These are phyloP conservation scores for Candida caryicola DNA, from an alignment of 805 yeast species.

Conservation along the genomic window DNA sequence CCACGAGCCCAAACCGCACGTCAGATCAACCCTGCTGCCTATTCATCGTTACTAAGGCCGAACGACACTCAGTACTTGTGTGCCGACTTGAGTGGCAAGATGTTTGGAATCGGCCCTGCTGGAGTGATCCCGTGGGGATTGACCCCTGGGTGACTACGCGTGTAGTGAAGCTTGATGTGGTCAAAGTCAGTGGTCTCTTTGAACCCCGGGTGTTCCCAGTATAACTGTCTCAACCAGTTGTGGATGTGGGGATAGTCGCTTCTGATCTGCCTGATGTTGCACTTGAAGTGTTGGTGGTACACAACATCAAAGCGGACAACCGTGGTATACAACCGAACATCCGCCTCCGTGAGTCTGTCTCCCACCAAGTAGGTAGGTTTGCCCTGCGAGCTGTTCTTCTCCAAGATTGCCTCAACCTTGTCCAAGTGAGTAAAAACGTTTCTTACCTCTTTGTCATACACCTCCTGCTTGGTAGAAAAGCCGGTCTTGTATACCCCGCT, in stretches of 20 bases:
- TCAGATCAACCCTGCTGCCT: too few relatives aligned
- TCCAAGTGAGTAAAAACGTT: slow-evolving; percentile 67
- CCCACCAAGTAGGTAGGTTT: slow-evolving; percentile 50
- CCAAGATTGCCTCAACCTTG: slow-evolving; percentile 61
- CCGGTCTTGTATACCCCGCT: slow-evolving; percentile 94
- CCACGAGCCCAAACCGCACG: too few relatives aligned
- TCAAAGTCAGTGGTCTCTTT: slow-evolving; percentile 78
- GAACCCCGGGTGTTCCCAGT: slow-evolving; percentile 76
- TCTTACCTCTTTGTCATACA: slow-evolving; percentile 66
- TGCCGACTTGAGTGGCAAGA: slow-evolving; percentile 37
- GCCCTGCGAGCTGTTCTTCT: slow-evolving; percentile 37
- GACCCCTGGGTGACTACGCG: slow-evolving; percentile 75
- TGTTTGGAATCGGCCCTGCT: slow-evolving; percentile 80
- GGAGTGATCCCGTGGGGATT: slow-evolving; percentile 87
- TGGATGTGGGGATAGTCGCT: slow-evolving; percentile 74
- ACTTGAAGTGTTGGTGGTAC: slow-evolving; percentile 92
- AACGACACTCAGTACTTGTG: too few relatives aligned
- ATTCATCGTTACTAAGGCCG: too few relatives aligned
- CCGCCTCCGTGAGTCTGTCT: slow-evolving; percentile 79
- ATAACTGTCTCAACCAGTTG: slow-evolving; percentile 77
- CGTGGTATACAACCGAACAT: slow-evolving; percentile 81
- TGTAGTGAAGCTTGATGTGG: slow-evolving; percentile 89
- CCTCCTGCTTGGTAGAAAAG: slow-evolving; percentile 80
- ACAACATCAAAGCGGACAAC: slow-evolving; percentile 89
- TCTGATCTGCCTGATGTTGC: slow-evolving; percentile 81